A percentile compares a stretch with the other conserved stretches of the same genome.
Conservation (phyloP, 805 yeast genomes). For the Dipodascus albidus region DNA sequence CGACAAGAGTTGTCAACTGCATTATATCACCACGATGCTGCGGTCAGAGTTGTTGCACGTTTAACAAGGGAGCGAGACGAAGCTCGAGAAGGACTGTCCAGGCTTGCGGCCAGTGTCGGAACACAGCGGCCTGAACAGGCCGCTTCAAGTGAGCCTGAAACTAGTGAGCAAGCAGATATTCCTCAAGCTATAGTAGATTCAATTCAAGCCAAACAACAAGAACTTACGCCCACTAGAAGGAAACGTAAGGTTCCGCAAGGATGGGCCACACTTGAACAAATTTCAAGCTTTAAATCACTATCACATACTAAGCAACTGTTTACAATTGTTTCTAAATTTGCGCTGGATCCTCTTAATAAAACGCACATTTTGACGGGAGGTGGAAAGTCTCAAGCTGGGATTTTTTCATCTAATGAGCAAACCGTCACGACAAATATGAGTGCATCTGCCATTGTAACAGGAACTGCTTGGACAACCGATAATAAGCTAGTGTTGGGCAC, state of each 20-base stretch:
- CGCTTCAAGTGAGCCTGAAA: constrained; percentile 1
- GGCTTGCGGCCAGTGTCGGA: constrained; percentile 27
- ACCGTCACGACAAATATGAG: constrained; percentile 1
- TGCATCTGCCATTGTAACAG: constrained; percentile 11
- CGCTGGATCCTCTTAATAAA: constrained; percentile 3
- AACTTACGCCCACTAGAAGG: constrained; percentile 10
- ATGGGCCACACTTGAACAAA: constrained; percentile 5
- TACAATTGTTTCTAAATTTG: constrained; percentile 7
- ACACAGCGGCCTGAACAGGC: not conserved
- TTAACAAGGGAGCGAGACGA: constrained; percentile 69
- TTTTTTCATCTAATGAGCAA: constrained; percentile 7
- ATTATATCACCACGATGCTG: constrained; percentile 81
- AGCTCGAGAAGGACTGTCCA: constrained; percentile 51
- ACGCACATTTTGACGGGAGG: constrained; percentile 13
- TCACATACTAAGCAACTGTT: constrained; percentile 14
- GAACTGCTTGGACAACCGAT: constrained; percentile 8
- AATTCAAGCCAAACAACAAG: constrained; percentile 7
- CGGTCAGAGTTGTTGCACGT: constrained; percentile 70
- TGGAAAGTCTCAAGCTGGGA: constrained; percentile 12
- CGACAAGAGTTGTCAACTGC: constrained; percentile 68
- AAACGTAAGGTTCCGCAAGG: constrained; percentile 6
- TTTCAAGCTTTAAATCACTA: constrained; percentile 3
- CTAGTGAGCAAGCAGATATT: not conserved
- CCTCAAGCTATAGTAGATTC: constrained; percentile 3
- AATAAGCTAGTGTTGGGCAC: constrained; percentile 9